Conservation (phyloP, 805 yeast species). For the Saturnispora hagleri region DNA sequence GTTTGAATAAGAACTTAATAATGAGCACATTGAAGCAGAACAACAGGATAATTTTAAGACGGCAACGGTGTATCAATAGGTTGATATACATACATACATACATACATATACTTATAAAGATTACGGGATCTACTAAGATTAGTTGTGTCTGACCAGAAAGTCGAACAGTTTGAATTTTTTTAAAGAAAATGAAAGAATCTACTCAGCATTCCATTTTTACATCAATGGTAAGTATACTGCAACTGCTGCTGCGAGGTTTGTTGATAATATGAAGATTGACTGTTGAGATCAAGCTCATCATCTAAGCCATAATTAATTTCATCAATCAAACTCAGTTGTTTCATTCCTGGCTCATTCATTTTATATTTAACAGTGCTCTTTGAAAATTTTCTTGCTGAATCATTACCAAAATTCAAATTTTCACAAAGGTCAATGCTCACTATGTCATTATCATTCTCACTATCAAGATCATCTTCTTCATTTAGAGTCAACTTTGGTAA, state of each 20-base stretch:
- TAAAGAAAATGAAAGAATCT: background rate
- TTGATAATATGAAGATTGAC: background rate
- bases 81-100: background rate
- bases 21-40: background rate
- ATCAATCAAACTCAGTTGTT: conserved; percentile 8
- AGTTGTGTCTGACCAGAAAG: background rate
- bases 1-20: background rate
- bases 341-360: background rate
- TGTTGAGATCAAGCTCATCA: conserved; percentile 5
- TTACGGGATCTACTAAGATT: background rate
- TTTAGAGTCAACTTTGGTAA: background rate
- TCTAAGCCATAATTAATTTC: conserved; percentile 13
- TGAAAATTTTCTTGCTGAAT: background rate
- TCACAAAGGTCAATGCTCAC: background rate
- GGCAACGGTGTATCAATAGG: background rate
- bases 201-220: background rate
- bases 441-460: conserved; percentile 1
- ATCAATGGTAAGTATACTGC: background rate
- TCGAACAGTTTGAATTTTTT: background rate
- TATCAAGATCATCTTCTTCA: conserved; percentile 3
- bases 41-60: background rate
- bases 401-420: background rate
- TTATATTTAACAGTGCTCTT: background rate
- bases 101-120: background rate
- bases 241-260: background rate